phyloP scores from a whole-genome alignment of 2,329 filamentous ascomycete species.

The Sporothrix sp. region DNA sequence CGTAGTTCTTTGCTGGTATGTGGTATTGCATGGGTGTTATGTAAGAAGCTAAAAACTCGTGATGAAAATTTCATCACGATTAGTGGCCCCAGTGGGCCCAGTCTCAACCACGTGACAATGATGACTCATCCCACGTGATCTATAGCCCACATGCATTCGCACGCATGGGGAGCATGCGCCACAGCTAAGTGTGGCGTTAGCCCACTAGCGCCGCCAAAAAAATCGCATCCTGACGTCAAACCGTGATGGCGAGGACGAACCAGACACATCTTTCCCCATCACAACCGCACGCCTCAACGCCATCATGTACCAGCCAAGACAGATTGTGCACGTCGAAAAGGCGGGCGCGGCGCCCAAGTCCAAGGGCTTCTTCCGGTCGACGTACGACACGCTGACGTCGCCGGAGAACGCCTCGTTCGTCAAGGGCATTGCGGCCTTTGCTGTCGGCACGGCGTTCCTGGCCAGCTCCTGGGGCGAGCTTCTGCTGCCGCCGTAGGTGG shows the following conservation, averaged over 20 bases:
- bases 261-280: background rate
- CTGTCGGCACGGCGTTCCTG: conserved; percentile 49
- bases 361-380: conserved; percentile 41
- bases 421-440: conserved; percentile 50
- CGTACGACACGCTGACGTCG: conserved; percentile 49
- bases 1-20: too few relatives aligned
- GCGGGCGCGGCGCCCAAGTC: conserved; percentile 32
- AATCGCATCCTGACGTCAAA: background rate
- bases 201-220: too few relatives aligned
- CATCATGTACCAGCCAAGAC: conserved; percentile 49
- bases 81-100: too few relatives aligned
- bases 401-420: conserved; percentile 56
- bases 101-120: too few relatives aligned
- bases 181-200: too few relatives aligned
- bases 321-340: conserved; percentile 42
- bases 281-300: conserved; percentile 3
- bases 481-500: conserved; percentile 40
- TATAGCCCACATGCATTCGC: too few relatives aligned
- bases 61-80: too few relatives aligned
- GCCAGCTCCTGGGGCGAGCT: conserved; percentile 49
- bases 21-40: too few relatives aligned
- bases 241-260: too few relatives aligned
- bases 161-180: too few relatives aligned
- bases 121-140: too few relatives aligned
- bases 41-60: too few relatives aligned